Conservation (phyloP, 805 yeast species). For the Helenozyma rhizophorensis region DNA sequence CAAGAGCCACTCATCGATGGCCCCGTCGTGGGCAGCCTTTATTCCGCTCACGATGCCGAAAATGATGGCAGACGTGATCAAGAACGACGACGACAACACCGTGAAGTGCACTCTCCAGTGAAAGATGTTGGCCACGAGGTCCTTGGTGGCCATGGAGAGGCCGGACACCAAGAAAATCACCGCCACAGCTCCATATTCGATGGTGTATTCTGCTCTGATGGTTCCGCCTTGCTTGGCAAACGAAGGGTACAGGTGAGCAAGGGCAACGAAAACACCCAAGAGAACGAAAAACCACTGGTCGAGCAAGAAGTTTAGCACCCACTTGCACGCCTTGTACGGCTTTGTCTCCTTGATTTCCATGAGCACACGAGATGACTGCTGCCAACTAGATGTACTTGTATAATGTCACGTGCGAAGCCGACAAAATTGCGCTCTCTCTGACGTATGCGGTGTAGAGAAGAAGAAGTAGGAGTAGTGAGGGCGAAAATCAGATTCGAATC, state of each 20-base stretch:
- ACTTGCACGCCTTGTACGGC: constrained; percentile 9
- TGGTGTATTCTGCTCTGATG: constrained; percentile 67
- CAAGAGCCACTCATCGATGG: constrained; percentile 72
- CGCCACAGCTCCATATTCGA: constrained; percentile 85
- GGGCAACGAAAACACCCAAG: constrained; percentile 66
- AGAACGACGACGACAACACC: constrained; percentile 61
- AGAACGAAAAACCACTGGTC: constrained; percentile 74
- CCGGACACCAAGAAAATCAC: constrained; percentile 81
- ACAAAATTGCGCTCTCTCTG: too few relatives aligned
- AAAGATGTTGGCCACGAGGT: constrained; percentile 55
- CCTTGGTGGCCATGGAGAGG: constrained; percentile 64
- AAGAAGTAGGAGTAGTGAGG: too few relatives aligned
- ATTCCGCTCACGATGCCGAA: constrained; percentile 72
- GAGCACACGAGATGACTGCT: too few relatives aligned
- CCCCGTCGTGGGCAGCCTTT: constrained; percentile 46
- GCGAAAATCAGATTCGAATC: too few relatives aligned
- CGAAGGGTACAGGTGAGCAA: constrained; percentile 74
- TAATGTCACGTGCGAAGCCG: too few relatives aligned
- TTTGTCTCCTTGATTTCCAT: constrained; percentile 7
- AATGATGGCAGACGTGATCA: constrained; percentile 66
- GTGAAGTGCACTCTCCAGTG: constrained; percentile 84
- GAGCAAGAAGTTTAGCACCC: constrained; percentile 23
- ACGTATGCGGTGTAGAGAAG: too few relatives aligned
- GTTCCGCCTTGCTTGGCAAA: constrained; percentile 83
- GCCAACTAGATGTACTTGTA: too few relatives aligned